Conservation (phyloP, 768 basidiomycete genomes). For the Mycena chlorophos region DNA sequence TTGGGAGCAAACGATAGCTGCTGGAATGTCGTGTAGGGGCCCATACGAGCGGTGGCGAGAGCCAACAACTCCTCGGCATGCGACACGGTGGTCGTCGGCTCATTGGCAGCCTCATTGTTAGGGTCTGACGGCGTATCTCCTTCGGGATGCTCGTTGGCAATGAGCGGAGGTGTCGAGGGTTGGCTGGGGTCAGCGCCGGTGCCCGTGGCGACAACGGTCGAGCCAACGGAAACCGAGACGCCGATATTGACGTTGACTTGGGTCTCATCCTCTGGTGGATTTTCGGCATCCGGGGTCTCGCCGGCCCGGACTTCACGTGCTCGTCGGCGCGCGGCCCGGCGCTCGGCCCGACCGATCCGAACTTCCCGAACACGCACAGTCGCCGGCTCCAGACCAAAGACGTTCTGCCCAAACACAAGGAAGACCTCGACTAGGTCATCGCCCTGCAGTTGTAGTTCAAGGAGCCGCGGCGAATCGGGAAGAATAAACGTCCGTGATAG, state of each 20-base stretch:
- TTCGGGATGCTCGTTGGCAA: slow-evolving; percentile 45
- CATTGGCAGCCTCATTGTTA: slow-evolving; percentile 30
- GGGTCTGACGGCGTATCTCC: slow-evolving; percentile 30
- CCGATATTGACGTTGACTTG: slow-evolving; percentile 65
- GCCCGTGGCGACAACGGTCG: slow-evolving; percentile 36
- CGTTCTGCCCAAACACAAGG: slow-evolving; percentile 86
- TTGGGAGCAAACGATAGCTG: slow-evolving; percentile 83
- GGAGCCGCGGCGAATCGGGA: slow-evolving; percentile 83
- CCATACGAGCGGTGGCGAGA: slow-evolving; percentile 68
- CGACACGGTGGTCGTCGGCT: slow-evolving; percentile 38
- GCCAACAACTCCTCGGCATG: slow-evolving; percentile 68
- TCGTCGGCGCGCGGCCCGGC: slow-evolving; percentile 79
- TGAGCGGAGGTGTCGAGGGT: slow-evolving; percentile 40
- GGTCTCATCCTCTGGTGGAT: slow-evolving; percentile 52
- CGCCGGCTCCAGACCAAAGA: slow-evolving; percentile 89
- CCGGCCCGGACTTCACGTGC: slow-evolving; percentile 67
- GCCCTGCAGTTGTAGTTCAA: slow-evolving; percentile 87
- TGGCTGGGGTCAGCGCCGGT: slow-evolving; percentile 32
- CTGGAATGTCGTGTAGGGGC: slow-evolving; percentile 90
- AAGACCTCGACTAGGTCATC: slow-evolving; percentile 93
- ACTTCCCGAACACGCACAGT: slow-evolving; percentile 95
- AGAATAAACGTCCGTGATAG: slow-evolving; percentile 92
- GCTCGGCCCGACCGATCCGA: slow-evolving; percentile 83
- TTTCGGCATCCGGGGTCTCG: slow-evolving; percentile 47
- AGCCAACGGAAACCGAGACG: slow-evolving; percentile 51